A percentile compares a stretch with the other conserved stretches of the same genome.
phyloP scores from a whole-genome alignment of 1,284 basidiomycete species.

The Xerocomus amazonicus region DNA sequence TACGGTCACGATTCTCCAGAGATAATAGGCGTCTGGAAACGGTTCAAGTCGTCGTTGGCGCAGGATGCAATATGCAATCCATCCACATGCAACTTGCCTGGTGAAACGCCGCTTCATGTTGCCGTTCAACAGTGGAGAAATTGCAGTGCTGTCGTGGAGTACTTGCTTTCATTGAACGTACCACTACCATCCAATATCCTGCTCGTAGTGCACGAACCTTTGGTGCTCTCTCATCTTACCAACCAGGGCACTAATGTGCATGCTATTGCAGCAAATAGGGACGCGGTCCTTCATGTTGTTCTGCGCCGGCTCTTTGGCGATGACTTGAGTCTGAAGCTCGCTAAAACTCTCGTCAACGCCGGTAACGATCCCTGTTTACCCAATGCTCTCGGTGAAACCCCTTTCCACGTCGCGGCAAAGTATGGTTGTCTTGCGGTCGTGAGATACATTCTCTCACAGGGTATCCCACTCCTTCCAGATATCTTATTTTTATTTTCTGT shows the following conservation, averaged over 20 bases:
- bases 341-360: constrained; percentile 1
- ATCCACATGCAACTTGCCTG: background rate
- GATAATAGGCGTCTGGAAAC: background rate
- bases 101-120: constrained; percentile 4
- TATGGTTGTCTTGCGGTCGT: background rate
- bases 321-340: background rate
- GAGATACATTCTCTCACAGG: background rate
- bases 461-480: background rate
- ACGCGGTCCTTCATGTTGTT: constrained; percentile 4
- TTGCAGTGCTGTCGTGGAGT: background rate
- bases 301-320: background rate
- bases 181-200: constrained; percentile 9
- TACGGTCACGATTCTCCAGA: background rate
- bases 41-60: background rate
- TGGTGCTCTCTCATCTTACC: background rate
- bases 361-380: background rate
- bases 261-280: background rate
- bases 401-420: background rate
- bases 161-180: background rate
- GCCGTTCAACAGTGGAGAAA: background rate
- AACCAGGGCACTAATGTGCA: constrained; percentile 1
- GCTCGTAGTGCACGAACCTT: background rate
- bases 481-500: constrained; percentile 4
- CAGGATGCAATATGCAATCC: constrained; percentile 11
- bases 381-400: background rate